A percentile compares a stretch with the other conserved stretches of the same genome.
Conservation (phyloP, 2,329 filamentous ascomycete species). For the Botrytis paeoniae region DNA sequence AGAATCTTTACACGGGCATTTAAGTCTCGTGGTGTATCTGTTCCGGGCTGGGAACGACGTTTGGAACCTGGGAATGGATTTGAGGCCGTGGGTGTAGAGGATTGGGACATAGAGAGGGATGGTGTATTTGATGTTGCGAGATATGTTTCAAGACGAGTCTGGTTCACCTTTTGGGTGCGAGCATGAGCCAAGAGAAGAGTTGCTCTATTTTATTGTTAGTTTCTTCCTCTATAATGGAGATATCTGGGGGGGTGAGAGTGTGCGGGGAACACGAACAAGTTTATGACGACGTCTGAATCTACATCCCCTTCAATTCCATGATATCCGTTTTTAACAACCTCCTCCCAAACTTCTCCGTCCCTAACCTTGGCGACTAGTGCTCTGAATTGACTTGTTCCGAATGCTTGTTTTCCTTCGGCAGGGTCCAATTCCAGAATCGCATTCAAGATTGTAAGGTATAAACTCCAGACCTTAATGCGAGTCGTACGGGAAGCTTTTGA, state of each 20-base stretch:
- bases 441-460: conserved; percentile 92
- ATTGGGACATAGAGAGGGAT: conserved; percentile 68
- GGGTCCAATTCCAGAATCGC: conserved; percentile 83
- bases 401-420: conserved; percentile 84
- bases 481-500: conserved; percentile 77
- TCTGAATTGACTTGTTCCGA: conserved; percentile 84
- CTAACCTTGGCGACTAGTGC: conserved; percentile 77
- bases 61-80: conserved; percentile 37
- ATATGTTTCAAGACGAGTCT: conserved; percentile 83
- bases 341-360: conserved; percentile 91
- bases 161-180: conserved; percentile 76
- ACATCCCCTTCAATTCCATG: conserved; percentile 85
- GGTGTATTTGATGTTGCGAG: conserved; percentile 74
- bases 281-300: conserved; percentile 91
- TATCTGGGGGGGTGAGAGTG: conserved; percentile 16
- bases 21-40: conserved; percentile 80
- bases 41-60: conserved; percentile 46
- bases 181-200: conserved; percentile 91
- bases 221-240: conserved; percentile 12
- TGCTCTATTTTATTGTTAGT: conserved; percentile 54
- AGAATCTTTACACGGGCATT: conserved; percentile 85
- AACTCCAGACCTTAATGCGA: conserved; percentile 92
- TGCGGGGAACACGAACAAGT: conserved; percentile 57
- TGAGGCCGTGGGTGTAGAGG: conserved; percentile 60
- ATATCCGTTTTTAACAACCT: conserved; percentile 84